Conservation (phyloP, 2,329 filamentous ascomycete species). For the Neofusicoccum ribis region DNA sequence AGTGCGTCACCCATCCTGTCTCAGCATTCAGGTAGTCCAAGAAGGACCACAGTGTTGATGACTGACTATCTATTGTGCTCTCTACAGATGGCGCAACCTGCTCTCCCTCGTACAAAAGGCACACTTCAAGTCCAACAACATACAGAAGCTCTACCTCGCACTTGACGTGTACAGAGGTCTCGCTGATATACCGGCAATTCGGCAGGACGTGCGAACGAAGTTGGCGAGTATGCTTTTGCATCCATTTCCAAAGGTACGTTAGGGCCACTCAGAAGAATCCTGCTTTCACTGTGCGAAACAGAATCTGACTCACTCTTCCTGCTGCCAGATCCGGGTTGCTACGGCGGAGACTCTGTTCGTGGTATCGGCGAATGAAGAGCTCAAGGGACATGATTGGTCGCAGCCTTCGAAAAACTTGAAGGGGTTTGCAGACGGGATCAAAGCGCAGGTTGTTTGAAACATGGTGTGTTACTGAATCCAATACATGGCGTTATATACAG, state of each 20-base stretch:
- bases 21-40: too few relatives aligned
- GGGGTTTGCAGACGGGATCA: conserved; percentile 27
- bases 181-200: conserved; percentile 46
- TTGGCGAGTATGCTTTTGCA: conserved; percentile 73
- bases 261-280: too few relatives aligned
- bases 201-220: conserved; percentile 63
- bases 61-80: not conserved
- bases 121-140: conserved; percentile 79
- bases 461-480: too few relatives aligned
- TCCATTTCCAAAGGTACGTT: conserved; percentile 63
- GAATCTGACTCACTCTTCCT: not conserved
- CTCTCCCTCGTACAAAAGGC: conserved; percentile 73
- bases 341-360: conserved; percentile 46
- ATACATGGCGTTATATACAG: too few relatives aligned
- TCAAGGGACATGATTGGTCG: conserved; percentile 41
- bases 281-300: not conserved
- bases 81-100: conserved; percentile 56
- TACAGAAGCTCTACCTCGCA: conserved; percentile 78
- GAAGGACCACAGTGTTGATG: too few relatives aligned
- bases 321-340: conserved; percentile 32
- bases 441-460: not conserved
- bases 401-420: conserved; percentile 35
- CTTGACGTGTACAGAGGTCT: conserved; percentile 77
- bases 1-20: conserved; percentile 36
- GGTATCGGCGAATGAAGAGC: conserved; percentile 34